Percentiles rank a stretch among this genome's conserved stretches.
phyloP scores from a whole-genome alignment of 2,329 filamentous ascomycete species.

The Fusarium irregulare region DNA sequence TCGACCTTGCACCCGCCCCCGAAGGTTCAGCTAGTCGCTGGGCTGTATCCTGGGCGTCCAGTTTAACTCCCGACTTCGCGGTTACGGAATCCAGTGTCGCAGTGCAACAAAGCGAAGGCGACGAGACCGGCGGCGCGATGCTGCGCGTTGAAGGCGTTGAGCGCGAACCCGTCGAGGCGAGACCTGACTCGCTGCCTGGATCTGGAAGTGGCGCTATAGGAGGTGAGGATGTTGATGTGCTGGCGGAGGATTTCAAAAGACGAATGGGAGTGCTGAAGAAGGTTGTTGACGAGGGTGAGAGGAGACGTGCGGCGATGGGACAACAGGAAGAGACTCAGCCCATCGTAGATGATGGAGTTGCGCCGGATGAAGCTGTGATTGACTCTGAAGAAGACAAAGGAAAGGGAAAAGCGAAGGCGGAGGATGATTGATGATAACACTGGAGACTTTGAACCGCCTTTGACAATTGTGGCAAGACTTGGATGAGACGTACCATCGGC shows the following conservation, averaged over 20 bases:
- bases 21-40: slow-evolving; percentile 57
- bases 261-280: slow-evolving; percentile 66
- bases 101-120: slow-evolving; percentile 56
- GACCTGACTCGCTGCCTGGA: slow-evolving; percentile 43
- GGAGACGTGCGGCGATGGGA: slow-evolving; percentile 52
- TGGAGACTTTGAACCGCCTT: background rate
- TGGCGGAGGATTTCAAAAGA: slow-evolving; percentile 68
- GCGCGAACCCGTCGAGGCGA: slow-evolving; percentile 50
- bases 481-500: background rate
- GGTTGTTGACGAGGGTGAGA: slow-evolving; percentile 65
- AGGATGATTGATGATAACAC: slow-evolving; percentile 21
- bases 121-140: slow-evolving; percentile 43
- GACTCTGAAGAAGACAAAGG: slow-evolving; percentile 32
- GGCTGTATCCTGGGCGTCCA: slow-evolving; percentile 74
- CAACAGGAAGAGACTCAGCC: slow-evolving; percentile 17
- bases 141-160: slow-evolving; percentile 54
- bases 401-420: slow-evolving; percentile 18
- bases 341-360: slow-evolving; percentile 19
- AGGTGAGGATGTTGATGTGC: slow-evolving; percentile 61
- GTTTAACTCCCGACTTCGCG: slow-evolving; percentile 79
- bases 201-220: slow-evolving; percentile 49
- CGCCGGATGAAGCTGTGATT: slow-evolving; percentile 33
- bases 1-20: slow-evolving; percentile 61
- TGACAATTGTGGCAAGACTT: background rate
- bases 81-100: slow-evolving; percentile 60